Percentiles rank a stretch among this genome's conserved stretches.
phyloP scores from a whole-genome alignment of 805 yeast species.

The Metschnikowia henanensis region DNA sequence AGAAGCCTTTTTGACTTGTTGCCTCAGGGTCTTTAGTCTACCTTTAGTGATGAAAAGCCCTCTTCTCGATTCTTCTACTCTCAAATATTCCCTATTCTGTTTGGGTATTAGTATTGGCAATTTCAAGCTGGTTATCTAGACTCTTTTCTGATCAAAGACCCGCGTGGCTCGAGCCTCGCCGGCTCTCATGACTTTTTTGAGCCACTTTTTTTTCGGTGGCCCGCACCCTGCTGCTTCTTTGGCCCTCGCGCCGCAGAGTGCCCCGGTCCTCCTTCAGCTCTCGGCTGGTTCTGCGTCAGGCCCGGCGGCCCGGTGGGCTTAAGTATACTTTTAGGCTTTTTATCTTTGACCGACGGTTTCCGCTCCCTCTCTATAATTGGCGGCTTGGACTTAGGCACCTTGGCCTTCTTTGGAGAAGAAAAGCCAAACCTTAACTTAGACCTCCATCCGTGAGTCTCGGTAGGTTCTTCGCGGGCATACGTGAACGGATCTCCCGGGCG shows the following conservation, averaged over 20 bases:
- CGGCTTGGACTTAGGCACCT: constrained; percentile 4
- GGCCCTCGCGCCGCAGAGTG: not conserved
- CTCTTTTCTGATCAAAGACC: too few species aligned
- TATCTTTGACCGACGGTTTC: not conserved
- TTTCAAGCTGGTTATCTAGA: too few species aligned
- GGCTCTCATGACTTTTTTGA: too few species aligned
- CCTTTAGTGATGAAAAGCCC: too few species aligned
- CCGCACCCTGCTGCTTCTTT: constrained; percentile 1
- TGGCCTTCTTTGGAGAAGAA: constrained; percentile 3
- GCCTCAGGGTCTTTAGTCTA: too few species aligned
- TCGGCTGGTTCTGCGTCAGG: not conserved
- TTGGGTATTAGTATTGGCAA: too few species aligned
- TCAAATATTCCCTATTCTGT: not conserved
- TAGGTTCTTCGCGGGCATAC: not conserved
- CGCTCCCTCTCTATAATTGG: not conserved
- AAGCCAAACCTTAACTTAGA: constrained; percentile 1
- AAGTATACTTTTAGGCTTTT: constrained; percentile 7
- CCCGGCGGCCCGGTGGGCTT: constrained; percentile 1
- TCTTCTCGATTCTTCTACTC: not conserved
- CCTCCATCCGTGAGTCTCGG: constrained; percentile 4
- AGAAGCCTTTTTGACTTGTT: too few species aligned
- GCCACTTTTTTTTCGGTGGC: not conserved
- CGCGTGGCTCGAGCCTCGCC: too few species aligned
- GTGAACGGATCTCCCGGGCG: not conserved
- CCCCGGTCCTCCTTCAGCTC: constrained; percentile 1